Evolutionary conservation across 164 flowering plant species (phyloP).

Genomic region (Tinospora cordifolia): DNA sequence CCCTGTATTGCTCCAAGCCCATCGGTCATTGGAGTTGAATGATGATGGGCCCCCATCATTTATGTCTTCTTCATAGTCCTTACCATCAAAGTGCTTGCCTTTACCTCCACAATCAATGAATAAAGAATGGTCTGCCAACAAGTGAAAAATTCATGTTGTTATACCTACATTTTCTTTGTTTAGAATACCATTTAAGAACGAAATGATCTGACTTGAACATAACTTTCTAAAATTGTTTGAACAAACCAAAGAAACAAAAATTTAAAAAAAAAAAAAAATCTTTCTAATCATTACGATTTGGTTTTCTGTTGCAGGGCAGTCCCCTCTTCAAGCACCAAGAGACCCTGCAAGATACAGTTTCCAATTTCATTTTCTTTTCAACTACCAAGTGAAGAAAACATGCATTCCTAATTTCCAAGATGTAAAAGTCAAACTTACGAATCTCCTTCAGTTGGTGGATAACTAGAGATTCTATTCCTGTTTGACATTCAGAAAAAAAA

Average conservation of each 20-base stretch:
- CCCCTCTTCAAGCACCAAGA: constrained; percentile 58
- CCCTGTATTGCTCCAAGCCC: constrained; percentile 73
- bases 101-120: constrained; percentile 77
- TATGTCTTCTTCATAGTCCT: constrained; percentile 45
- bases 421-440: constrained; percentile 34
- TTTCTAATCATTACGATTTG: constrained; percentile 36
- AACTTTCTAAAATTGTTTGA: background rate
- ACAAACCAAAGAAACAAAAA: background rate
- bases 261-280: background rate
- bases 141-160: background rate
- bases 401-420: background rate
- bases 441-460: constrained; percentile 25
- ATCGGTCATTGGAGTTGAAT: constrained; percentile 27
- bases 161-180: background rate
- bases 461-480: constrained; percentile 55
- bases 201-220: too few relatives aligned
- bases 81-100: constrained; percentile 18
- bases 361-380: background rate
- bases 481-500: background rate
- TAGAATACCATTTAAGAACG: too few relatives aligned
- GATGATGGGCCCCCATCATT: constrained; percentile 30
- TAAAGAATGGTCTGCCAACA: constrained; percentile 45
- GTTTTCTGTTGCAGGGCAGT: constrained; percentile 40
- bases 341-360: constrained; percentile 20
- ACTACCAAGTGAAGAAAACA: background rate